phyloP scores from a whole-genome alignment of 805 yeast genomes.

The Ogataea salicorniae region DNA sequence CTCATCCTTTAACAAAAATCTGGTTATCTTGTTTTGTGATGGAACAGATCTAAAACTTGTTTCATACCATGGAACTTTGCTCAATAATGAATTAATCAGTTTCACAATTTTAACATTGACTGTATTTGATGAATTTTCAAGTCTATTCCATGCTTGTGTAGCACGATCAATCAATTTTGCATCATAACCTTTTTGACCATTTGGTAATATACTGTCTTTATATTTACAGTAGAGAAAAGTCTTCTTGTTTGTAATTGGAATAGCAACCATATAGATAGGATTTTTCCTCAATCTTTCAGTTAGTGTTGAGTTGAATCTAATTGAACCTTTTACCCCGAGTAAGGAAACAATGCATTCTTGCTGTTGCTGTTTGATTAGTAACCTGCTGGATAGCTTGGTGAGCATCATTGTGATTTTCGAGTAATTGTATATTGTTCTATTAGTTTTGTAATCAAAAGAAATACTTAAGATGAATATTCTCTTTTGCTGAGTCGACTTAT shows the following conservation, averaged over 20 bases:
- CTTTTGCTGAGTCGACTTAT: too few species aligned
- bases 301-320: too few species aligned
- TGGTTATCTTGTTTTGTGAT: constrained; percentile 50
- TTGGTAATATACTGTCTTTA: constrained; percentile 28
- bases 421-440: too few species aligned
- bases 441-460: too few species aligned
- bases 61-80: constrained; percentile 76
- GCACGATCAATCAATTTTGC: constrained; percentile 44
- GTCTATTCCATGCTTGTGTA: constrained; percentile 53
- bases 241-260: constrained; percentile 63
- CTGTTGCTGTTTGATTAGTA: too few species aligned
- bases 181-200: constrained; percentile 31
- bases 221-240: constrained; percentile 70
- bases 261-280: constrained; percentile 54
- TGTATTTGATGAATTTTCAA: constrained; percentile 48
- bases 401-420: too few species aligned
- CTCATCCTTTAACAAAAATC: constrained; percentile 37
- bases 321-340: too few species aligned
- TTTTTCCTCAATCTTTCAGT: background rate
- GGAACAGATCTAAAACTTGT: constrained; percentile 73
- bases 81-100: constrained; percentile 47
- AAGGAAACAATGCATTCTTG: too few species aligned
- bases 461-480: too few species aligned
- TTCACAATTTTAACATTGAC: constrained; percentile 57
- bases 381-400: too few species aligned